phyloP scores from a whole-genome alignment of 768 basidiomycete genomes.

The Agaricus subrufescens region DNA sequence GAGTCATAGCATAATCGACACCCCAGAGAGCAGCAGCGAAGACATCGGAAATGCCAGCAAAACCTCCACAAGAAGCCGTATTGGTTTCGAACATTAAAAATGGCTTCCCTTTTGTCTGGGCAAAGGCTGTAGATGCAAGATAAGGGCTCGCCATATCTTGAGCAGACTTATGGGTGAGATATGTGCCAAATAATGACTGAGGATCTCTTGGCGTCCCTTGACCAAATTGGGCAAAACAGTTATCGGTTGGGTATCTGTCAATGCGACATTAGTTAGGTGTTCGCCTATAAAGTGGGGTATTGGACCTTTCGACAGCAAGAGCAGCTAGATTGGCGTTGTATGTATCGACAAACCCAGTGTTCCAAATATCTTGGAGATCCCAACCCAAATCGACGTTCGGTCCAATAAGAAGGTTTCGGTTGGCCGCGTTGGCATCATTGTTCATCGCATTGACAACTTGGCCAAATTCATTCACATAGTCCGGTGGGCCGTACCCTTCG shows the following conservation, averaged over 20 bases:
- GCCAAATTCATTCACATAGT: slow-evolving; percentile 56
- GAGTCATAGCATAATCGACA: slow-evolving; percentile 54
- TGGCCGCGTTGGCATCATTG: slow-evolving; percentile 27
- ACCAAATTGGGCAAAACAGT: slow-evolving; percentile 51
- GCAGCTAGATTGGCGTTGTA: slow-evolving; percentile 35
- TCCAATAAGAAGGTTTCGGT: slow-evolving; percentile 49
- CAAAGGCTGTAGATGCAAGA: slow-evolving; percentile 41
- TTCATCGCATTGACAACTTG: slow-evolving; percentile 39
- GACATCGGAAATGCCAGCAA: slow-evolving; percentile 55
- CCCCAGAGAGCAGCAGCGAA: slow-evolving; percentile 65
- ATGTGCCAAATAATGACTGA: slow-evolving; percentile 49
- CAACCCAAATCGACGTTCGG: slow-evolving; percentile 52
- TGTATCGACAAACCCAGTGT: slow-evolving; percentile 46
- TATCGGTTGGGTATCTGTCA: slow-evolving; percentile 55
- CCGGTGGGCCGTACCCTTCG: slow-evolving; percentile 29
- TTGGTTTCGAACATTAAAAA: slow-evolving; percentile 72
- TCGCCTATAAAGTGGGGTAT: slow-evolving; percentile 13
- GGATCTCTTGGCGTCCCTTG: slow-evolving; percentile 35
- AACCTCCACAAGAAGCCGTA: slow-evolving; percentile 66
- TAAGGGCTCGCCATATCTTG: slow-evolving; percentile 46
- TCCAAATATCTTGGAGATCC: slow-evolving; percentile 48
- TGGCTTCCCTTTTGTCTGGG: slow-evolving; percentile 36
- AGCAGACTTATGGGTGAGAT: slow-evolving; percentile 58
- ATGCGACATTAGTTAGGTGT: slow-evolving; percentile 26
- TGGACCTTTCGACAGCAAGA: slow-evolving; percentile 57